Base-by-base conservation (phyloP, 352 stramenopile genomes). In the Labyrinthula sp. region DNA sequence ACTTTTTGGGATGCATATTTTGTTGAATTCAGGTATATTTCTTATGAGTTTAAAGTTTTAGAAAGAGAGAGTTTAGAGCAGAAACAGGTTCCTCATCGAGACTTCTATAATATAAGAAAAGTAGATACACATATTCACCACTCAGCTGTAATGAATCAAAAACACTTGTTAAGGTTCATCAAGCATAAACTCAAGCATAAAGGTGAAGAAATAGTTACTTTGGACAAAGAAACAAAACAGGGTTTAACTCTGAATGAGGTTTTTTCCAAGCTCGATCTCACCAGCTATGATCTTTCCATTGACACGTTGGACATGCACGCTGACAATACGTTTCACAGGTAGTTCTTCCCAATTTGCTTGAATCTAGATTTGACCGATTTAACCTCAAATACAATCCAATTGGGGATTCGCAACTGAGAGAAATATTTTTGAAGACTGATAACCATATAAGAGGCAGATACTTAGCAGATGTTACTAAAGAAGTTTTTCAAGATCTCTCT, bases 291-390 rank as follows among this genome's bases (percentile, higher is more conserved):
- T 58, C 65, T 98, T 36, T 95, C 79, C 34, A 92, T 97, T 41
- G 87, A 98, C 61, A 95, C 86, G 28, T 77, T 98, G 27, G 83
- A 95, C 66, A 95, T 97, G 65, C 74, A 97, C 57, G 87, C 89
- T n/a, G 89, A 91, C 68, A 94, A 96, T 61, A 58, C 35, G 35
- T 96, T 97, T 67, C 85, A 95, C 56, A 72, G 86, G n/a, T n/a
- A n/a, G n/a, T n/a, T n/a, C n/a, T n/a, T n/a, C n/a, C n/a, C n/a
- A n/a, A n/a, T n/a, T n/a, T n/a, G n/a, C n/a, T n/a, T n/a, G n/a
- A n/a, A n/a, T n/a, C n/a, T n/a, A n/a, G n/a, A 48, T 98, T 97
- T 65, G 89, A 98, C 60, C 85, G 91, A 26, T 98, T 98, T 61
- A 97, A 98, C 63, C 66, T 89, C 30, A 97, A 98, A 68, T 97